These are phyloP conservation scores for Hymenoscyphus fraxineus DNA, from an alignment of 2,329 filamentous ascomycete genomes.

Conservation along the genomic window DNA sequence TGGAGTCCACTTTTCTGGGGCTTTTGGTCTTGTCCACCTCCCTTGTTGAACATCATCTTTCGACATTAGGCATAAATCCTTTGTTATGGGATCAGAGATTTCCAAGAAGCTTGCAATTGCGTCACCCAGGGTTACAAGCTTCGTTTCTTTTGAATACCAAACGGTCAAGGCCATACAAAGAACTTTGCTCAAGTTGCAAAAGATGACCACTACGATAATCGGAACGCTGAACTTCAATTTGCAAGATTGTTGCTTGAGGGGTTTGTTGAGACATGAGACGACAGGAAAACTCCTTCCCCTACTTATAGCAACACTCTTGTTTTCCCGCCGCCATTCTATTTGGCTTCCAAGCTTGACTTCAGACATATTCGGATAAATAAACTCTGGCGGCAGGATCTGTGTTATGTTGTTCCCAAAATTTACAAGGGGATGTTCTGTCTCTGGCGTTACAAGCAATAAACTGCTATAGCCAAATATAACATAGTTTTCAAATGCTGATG, in stretches of 20 bases:
- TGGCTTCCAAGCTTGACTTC: neutral
- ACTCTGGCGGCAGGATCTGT: no score
- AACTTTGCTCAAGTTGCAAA: neutral
- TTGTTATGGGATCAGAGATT: neutral
- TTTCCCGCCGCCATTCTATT: neutral
- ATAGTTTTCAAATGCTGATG: neutral
- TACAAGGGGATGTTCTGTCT: neutral
- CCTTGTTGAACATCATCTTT: neutral
- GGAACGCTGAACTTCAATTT: neutral
- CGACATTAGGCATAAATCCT: neutral
- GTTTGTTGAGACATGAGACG: neutral
- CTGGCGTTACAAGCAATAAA: neutral
- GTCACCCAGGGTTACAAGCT: neutral
- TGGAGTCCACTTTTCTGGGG: neutral
- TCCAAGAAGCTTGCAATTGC: conserved; percentile 7
- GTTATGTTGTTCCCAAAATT: neutral
- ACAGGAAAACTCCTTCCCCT: neutral
- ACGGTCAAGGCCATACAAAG: neutral
- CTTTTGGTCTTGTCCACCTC: neutral
- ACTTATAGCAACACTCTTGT: neutral
- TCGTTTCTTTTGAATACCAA: neutral
- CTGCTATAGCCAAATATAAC: neutral
- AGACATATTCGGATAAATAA: neutral
- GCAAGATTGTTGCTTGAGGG: neutral
- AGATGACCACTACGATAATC: neutral